Base-by-base conservation (phyloP, 192 early-diverging fungal species). In the Gigaspora rosea region DNA sequence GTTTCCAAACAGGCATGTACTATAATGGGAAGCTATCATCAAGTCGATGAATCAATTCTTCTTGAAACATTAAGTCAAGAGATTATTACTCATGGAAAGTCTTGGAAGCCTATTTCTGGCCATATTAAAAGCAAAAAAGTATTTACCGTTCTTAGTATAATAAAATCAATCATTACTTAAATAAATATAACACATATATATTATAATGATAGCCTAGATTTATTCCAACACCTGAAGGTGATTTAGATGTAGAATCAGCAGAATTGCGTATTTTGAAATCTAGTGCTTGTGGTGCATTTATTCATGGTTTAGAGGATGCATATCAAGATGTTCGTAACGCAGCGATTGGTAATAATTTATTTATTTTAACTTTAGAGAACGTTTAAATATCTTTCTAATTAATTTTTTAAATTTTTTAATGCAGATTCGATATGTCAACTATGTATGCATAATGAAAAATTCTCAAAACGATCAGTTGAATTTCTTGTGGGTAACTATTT, bases 241-340 rank as follows among this genome's bases (percentile, higher is more conserved):
- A 93, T 76, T 79, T 87, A 56, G 90, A 92, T 76, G 92, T 90
- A 0, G 86, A 89, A 36, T 87, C 90, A 11, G 85, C 91, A 32
- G 89, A 92, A 49, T 86, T 92, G 76, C 81, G 84, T 56, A 76
- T 95, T 27, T 77, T 94, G 50, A 94, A 95, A 71, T 91, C 94
- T 0, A 91, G 93, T 41, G 92, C 94, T 4, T 95, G 90, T 74
- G 97, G 97, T 8, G 94, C 94, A 0, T 99, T 99, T 88, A 91
- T 99, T 15, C 96, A 96, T 80, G 96, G 95, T 3, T 85, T 97
- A 47, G 97, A 99, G 78, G 97, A 99, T 83, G 95, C 98, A 84
- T 96, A 90, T 83, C 90, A 92, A 67, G 90, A 91, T 32, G 96
- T 99, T 48, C 85, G 96, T 58, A 88, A 90, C 67, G 93, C 95